Conservation (phyloP, 768 basidiomycete genomes). For the Termitomyces sp. region DNA sequence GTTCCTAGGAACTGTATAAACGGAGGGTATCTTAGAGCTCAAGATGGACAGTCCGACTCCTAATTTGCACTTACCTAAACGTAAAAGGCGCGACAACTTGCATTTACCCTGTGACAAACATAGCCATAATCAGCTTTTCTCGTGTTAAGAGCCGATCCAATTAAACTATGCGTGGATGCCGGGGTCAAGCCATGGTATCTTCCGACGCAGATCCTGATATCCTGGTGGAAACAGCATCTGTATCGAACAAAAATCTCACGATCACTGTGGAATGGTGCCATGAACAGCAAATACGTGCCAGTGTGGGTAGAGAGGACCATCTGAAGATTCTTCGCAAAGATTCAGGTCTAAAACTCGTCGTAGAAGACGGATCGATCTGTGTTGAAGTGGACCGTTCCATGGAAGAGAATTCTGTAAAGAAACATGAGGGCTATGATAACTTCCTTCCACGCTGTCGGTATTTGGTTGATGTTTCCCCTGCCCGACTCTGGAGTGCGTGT, state of each 20-base stretch:
- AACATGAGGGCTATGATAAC: neutral
- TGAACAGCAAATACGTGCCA: no score
- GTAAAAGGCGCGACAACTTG: neutral
- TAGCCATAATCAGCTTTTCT: no score
- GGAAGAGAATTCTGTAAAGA: constrained; percentile 17
- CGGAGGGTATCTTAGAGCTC: no score
- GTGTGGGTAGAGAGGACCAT: neutral
- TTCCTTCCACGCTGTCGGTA: neutral
- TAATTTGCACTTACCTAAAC: neutral
- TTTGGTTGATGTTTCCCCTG: neutral
- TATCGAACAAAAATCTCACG: neutral
- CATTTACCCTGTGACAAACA: neutral
- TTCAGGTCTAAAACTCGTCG: constrained; percentile 3
- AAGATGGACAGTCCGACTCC: neutral
- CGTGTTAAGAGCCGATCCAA: neutral
- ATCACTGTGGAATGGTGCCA: neutral
- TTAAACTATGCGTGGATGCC: neutral
- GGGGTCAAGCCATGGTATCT: neutral
- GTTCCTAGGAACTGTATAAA: neutral
- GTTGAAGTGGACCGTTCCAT: constrained; percentile 23
- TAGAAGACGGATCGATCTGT: constrained; percentile 1
- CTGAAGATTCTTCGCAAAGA: no score
- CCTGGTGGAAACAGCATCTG: neutral
- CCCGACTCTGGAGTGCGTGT: no score
- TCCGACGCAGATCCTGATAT: neutral